Conservation (phyloP, 179 eudicot genomes). For the Monotropa hypopitys region DNA sequence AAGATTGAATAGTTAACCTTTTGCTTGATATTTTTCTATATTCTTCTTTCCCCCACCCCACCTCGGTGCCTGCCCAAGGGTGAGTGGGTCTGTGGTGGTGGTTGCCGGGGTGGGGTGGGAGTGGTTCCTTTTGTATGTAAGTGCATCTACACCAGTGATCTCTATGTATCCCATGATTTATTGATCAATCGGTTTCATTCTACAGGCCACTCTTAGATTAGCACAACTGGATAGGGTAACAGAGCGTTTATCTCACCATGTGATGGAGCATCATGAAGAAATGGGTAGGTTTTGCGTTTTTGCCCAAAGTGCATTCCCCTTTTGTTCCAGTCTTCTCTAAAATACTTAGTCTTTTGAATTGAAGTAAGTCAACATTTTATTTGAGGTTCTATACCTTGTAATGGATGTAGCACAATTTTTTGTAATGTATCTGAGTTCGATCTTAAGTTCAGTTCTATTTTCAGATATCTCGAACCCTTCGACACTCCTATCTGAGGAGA, state of each 20-base stretch:
- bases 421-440: background rate
- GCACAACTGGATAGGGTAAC: constrained; percentile 71
- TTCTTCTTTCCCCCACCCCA: background rate
- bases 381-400: background rate
- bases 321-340: background rate
- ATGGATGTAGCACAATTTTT: background rate
- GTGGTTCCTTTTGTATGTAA: background rate
- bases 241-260: constrained; percentile 73
- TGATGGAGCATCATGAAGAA: constrained; percentile 89
- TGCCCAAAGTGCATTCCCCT: background rate
- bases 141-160: background rate
- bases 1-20: background rate
- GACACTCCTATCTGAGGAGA: background rate
- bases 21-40: background rate
- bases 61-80: background rate
- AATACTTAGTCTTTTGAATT: background rate
- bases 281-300: constrained; percentile 50
- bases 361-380: background rate
- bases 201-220: constrained; percentile 74
- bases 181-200: constrained; percentile 16
- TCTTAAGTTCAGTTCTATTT: background rate
- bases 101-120: background rate
- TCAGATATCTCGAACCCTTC: background rate
- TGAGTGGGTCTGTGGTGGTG: background rate
- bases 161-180: background rate